Evolutionary conservation across 1,284 basidiomycete genomes (phyloP).

Genomic region (Puccinia horiana): DNA sequence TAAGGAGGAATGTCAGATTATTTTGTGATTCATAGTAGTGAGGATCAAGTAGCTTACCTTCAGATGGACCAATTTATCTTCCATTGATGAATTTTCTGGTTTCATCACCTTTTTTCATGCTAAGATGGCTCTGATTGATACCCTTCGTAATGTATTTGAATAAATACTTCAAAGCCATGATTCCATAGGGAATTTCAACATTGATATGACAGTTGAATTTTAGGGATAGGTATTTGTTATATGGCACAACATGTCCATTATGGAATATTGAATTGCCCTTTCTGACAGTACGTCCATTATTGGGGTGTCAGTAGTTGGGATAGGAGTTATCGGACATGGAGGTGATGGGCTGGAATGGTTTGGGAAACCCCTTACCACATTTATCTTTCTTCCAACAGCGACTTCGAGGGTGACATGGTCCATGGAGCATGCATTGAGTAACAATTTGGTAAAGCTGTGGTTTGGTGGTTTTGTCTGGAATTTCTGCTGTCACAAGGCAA

Average conservation of each 20-base stretch:
- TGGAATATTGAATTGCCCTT: conserved; percentile 55
- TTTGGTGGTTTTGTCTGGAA: conserved; percentile 60
- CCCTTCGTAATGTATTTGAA: conserved; percentile 65
- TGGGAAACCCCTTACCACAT: conserved; percentile 62
- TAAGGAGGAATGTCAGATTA: conserved; percentile 48
- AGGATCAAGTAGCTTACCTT: neutral
- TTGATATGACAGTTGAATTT: conserved; percentile 64
- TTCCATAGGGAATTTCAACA: conserved; percentile 58
- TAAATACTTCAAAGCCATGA: conserved; percentile 61
- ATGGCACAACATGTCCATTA: conserved; percentile 63
- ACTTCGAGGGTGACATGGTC: conserved; percentile 59
- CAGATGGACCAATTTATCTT: conserved; percentile 9
- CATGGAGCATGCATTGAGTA: conserved; percentile 62
- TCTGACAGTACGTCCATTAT: neutral
- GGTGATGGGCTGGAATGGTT: conserved; percentile 59
- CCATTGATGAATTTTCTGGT: neutral
- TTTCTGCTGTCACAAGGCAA: conserved; percentile 59
- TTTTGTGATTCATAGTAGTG: no score
- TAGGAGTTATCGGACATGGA: conserved; percentile 60
- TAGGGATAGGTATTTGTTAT: conserved; percentile 57
- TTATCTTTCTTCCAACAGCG: conserved; percentile 60
- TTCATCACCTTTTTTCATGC: conserved; percentile 5
- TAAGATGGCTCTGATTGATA: conserved; percentile 58
- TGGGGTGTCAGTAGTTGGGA: conserved; percentile 54
- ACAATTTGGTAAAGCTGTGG: conserved; percentile 60